Evolutionary conservation across 192 early-diverging fungal genomes (phyloP).

Genomic region (Umbelopsis sp.): DNA sequence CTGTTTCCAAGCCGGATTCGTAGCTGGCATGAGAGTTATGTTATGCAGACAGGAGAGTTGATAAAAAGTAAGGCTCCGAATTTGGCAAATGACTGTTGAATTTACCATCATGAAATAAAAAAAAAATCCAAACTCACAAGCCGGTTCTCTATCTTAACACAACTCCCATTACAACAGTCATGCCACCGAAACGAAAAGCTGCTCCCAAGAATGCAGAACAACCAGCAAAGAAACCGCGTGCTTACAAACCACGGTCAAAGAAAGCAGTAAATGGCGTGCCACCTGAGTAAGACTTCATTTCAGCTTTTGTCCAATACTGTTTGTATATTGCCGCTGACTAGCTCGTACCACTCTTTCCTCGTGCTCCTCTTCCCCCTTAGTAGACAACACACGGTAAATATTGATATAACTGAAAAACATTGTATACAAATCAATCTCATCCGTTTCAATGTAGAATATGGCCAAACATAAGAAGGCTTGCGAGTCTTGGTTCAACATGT

Average conservation of each 20-base stretch:
- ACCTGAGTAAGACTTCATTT: background rate
- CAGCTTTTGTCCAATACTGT: background rate
- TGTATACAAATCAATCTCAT: background rate
- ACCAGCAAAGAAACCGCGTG: constrained; percentile 11
- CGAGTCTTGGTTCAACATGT: constrained; percentile 19
- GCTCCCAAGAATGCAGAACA: constrained; percentile 15
- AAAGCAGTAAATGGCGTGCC: background rate
- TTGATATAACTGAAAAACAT: background rate
- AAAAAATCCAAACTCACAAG: background rate
- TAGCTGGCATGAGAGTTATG: background rate
- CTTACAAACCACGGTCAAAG: background rate
- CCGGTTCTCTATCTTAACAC: too few relatives aligned
- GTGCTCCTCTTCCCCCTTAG: background rate
- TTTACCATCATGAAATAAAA: background rate
- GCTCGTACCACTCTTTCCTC: background rate
- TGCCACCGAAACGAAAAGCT: constrained; percentile 34
- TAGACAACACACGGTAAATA: background rate
- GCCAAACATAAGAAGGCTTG: background rate
- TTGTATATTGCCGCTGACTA: background rate
- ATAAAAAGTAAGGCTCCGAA: background rate
- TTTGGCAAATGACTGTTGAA: constrained; percentile 4
- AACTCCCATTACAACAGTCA: background rate
- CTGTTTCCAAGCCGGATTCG: constrained; percentile 29
- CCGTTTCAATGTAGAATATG: background rate
- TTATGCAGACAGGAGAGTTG: background rate